Conservation (phyloP, 169 alveolate species). For the Babesia sp. region DNA sequence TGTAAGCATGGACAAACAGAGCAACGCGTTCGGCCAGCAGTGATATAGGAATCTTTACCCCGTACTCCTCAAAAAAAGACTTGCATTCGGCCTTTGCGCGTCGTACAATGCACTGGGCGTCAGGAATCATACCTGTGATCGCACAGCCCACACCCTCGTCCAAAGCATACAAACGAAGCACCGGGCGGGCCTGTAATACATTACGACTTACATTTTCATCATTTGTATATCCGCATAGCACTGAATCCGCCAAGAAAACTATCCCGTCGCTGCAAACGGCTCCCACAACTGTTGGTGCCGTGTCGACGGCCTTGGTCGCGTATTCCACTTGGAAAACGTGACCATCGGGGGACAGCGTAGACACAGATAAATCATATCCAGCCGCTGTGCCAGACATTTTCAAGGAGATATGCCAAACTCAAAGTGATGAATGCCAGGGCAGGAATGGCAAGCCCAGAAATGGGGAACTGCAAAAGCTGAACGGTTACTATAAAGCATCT, state of each 20-base stretch:
- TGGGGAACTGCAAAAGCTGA: constrained; percentile 24
- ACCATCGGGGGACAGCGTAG: constrained; percentile 97
- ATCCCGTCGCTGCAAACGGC: constrained; percentile 90
- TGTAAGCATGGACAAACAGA: constrained; percentile 87
- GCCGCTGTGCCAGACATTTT: constrained; percentile 88
- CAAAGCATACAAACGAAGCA: constrained; percentile 86
- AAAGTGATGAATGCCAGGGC: not conserved
- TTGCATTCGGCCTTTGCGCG: constrained; percentile 90
- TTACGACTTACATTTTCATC: constrained; percentile 47
- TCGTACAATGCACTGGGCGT: constrained; percentile 87
- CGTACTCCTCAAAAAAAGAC: constrained; percentile 83
- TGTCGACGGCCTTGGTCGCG: constrained; percentile 92
- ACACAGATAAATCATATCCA: constrained; percentile 91
- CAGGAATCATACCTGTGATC: constrained; percentile 91
- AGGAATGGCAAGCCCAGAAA: not conserved
- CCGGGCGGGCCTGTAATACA: constrained; percentile 65
- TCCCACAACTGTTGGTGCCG: constrained; percentile 88
- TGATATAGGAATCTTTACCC: constrained; percentile 85
- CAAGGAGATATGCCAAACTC: not conserved
- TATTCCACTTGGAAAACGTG: constrained; percentile 93
- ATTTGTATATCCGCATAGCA: constrained; percentile 42
- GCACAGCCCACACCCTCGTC: constrained; percentile 82
- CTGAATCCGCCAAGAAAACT: constrained; percentile 81
- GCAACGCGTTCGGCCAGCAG: constrained; percentile 92
- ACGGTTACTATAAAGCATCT: too few species aligned